Evolutionary conservation across 2,329 filamentous ascomycete species (phyloP), one percentile per base, ranked within the genome.

Genomic region (Myriosclerotinia curreyana): DNA sequence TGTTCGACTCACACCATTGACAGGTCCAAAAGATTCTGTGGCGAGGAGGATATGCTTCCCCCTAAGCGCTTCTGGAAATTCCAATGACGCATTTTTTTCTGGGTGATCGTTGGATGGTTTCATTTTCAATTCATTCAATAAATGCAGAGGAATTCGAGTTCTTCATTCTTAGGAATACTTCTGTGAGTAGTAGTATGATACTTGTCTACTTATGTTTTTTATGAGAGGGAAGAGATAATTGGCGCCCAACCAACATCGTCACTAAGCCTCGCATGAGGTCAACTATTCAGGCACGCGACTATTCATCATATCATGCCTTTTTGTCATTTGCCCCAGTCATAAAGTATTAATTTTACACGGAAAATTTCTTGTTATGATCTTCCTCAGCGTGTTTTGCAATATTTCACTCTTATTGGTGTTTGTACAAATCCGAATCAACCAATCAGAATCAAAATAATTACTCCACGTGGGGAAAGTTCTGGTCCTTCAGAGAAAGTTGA

Each of bases 1-100:
- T 5, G 87, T 90, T 66, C 86, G 81, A 70, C 85, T 88, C 53
- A 90, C 87, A n/a, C 88, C 87, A 71, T 90, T 90, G 72, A 90
- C 85, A 0, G 87, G 87, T 3, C 87, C 87, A 65, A 89, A 87
- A 0, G 86, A 90, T 73, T 90, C 88, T 17, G 87, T 90, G 66
- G 86, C 88, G 9, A 90, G 80, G 9, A 90, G 76, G 66, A 90
- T 80, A 67, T 82, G 82, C 74, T 85, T 87, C 12, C 84, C 85
- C 46, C 78, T 76, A n/a, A 90, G 79, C 11, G 77, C 68, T 22
- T 64, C 69, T 6, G 80, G 80, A 60, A 82, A 82, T 34, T 66
- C 14, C 1, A 42, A 50, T 31, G 22, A 28, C 28, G 22, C 15
- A 15, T 50, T 7, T 40, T 22, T 2, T 12, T 28, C 31, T 28